Conservation (phyloP, 2,329 filamentous ascomycete genomes). For the Helicocarpus griseus region DNA sequence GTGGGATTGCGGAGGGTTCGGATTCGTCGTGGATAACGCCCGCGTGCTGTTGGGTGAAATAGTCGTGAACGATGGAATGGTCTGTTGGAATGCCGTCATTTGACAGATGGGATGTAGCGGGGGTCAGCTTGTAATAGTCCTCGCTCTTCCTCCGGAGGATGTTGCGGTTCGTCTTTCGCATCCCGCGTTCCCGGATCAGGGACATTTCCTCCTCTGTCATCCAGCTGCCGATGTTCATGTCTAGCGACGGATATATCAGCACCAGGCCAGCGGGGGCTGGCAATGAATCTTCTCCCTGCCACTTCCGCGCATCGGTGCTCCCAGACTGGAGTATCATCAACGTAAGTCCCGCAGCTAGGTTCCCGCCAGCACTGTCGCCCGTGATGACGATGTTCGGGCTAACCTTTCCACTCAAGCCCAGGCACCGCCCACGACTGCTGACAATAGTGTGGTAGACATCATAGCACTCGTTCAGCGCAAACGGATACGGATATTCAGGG, state of each 20-base stretch:
- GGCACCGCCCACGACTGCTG: constrained; percentile 60
- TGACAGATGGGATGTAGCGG: constrained; percentile 69
- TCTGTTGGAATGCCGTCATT: constrained; percentile 50
- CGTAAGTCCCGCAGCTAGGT: constrained; percentile 67
- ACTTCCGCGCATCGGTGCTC: constrained; percentile 46
- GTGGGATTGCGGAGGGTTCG: constrained; percentile 12
- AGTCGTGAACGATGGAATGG: constrained; percentile 13
- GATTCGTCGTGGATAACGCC: constrained; percentile 1
- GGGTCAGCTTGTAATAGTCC: constrained; percentile 74
- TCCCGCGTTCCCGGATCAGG: constrained; percentile 73
- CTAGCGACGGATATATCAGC: constrained; percentile 78
- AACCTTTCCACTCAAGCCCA: constrained; percentile 60
- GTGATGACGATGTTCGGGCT: constrained; percentile 61
- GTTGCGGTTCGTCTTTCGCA: constrained; percentile 65
- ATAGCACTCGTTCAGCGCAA: constrained; percentile 78
- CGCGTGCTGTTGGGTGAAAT: constrained; percentile 21
- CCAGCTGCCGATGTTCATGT: constrained; percentile 98
- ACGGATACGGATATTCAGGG: constrained; percentile 75
- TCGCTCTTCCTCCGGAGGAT: constrained; percentile 77
- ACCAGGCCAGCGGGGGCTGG: constrained; percentile 71
- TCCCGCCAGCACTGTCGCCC: constrained; percentile 76
- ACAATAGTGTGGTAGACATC: constrained; percentile 72
- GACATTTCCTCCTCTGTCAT: constrained; percentile 98
- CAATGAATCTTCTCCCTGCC: constrained; percentile 49
- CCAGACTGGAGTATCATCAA: constrained; percentile 81